Conservation (phyloP, 2,329 filamentous ascomycete species). For the Talaromyces sp. region DNA sequence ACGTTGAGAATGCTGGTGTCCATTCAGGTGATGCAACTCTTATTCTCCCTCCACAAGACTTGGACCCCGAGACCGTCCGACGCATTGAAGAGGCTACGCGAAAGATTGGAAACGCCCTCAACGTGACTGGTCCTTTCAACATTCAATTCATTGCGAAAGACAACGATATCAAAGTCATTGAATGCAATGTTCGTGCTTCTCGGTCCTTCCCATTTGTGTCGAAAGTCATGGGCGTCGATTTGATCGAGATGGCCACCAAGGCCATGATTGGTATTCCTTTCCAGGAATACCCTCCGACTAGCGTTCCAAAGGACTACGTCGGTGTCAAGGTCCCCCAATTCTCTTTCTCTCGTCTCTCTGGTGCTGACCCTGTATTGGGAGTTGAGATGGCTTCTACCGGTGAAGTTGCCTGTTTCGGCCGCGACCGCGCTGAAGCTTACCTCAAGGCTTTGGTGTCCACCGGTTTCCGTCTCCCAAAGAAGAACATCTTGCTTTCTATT, state of each 20-base stretch:
- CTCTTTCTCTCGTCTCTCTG: conserved; percentile 94
- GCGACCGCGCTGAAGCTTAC: conserved; percentile 95
- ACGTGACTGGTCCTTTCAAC: conserved; percentile 95
- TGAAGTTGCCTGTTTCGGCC: conserved; percentile 93
- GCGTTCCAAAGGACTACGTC: conserved; percentile 74
- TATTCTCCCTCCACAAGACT: conserved; percentile 88
- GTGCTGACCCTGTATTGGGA: conserved; percentile 91
- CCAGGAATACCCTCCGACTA: conserved; percentile 71
- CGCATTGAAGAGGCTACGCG: conserved; percentile 91
- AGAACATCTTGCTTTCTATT: conserved; percentile 91
- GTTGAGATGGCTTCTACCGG: conserved; percentile 99
- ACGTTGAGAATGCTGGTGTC: conserved; percentile 97
- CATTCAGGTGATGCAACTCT: conserved; percentile 97
- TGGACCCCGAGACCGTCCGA: conserved; percentile 80
- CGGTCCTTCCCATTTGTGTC: conserved; percentile 97
- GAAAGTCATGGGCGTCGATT: conserved; percentile 95
- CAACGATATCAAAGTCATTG: conserved; percentile 99
- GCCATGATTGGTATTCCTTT: conserved; percentile 86
- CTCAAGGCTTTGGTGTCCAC: conserved; percentile 93
- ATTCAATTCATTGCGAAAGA: conserved; percentile 99
- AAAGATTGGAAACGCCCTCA: conserved; percentile 90
- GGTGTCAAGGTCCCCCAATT: conserved; percentile 98
- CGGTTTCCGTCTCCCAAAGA: conserved; percentile 92
- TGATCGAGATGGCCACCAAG: conserved; percentile 98
- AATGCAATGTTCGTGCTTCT: conserved; percentile 95